These are phyloP conservation scores for Komagataella pseudopastoris DNA, from an alignment of 805 yeast species.

Conservation along the genomic window DNA sequence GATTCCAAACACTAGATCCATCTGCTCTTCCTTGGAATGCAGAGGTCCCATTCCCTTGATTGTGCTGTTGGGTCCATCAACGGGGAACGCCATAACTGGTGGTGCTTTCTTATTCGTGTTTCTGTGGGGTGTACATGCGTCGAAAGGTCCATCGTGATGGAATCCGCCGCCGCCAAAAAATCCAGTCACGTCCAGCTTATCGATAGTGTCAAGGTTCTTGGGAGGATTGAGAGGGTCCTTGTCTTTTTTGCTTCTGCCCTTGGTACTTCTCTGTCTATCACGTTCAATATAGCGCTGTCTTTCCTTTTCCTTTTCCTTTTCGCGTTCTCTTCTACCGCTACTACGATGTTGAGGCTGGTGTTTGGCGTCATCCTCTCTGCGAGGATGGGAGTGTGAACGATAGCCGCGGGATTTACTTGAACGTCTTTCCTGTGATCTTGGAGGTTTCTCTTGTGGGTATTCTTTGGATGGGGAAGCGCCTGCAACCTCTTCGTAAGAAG, in stretches of 20 bases:
- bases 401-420: conserved; percentile 11
- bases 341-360: neutral
- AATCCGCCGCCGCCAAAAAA: conserved; percentile 85
- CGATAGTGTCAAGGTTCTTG: conserved; percentile 83
- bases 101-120: conserved; percentile 64
- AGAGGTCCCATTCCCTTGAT: conserved; percentile 54
- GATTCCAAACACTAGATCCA: conserved; percentile 70
- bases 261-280: conserved; percentile 13
- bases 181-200: conserved; percentile 91
- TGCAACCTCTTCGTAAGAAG: conserved; percentile 60
- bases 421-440: conserved; percentile 8
- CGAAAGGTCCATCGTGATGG: conserved; percentile 99
- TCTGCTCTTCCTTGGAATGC: conserved; percentile 42
- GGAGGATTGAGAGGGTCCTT: conserved; percentile 30
- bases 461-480: conserved; percentile 29
- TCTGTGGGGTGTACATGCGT: conserved; percentile 95
- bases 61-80: conserved; percentile 85
- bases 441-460: conserved; percentile 41
- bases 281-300: neutral
- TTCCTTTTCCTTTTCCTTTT: conserved; percentile 7
- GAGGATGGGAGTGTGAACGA: conserved; percentile 5
- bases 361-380: conserved; percentile 6
- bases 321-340: conserved; percentile 1
- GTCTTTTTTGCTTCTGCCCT: conserved; percentile 16
- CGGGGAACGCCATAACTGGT: conserved; percentile 92